Base-by-base conservation (phyloP, 2,329 filamentous ascomycete species). In the Neopestalotiopsis clavispora region DNA sequence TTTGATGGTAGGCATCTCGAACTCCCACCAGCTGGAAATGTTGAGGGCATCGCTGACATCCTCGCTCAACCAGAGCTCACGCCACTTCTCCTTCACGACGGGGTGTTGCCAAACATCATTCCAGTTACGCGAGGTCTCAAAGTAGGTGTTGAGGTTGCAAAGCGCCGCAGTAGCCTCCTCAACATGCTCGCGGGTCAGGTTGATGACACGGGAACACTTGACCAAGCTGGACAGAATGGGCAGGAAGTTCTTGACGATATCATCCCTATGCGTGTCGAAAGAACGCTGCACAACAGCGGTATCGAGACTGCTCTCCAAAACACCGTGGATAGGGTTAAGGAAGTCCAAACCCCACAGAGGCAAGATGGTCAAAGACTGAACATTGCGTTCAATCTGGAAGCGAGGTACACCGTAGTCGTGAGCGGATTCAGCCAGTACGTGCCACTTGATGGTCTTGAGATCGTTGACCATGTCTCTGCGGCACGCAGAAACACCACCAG, bases 351-450 rank as follows among this genome's bases (percentile, higher is more conserved):
- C 62, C 62, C 62, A 65, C 17, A 65, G 42, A 7, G 62, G 62
- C 62, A 65, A 30, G 23, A 65, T 65, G n/a, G 62, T 65, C 14
- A 65, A 40, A 23, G 62, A 65, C 62, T 65, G 62, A n/a, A 65
- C 62, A n/a, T 65, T 65, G n/a, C 42, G 62, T 32, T 65, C 62
- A 52, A 65, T 65, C 23, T 65, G 62, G 23, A 65, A 65, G 7
- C 62, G 62, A 32, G 62, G 62, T 40, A 65, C 62, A 65, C 62
- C 62, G 23, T 65, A 65, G n/a, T 65, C 62, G 40, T 65, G 38
- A 23, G 62, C 62, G 23, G 62, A 65, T 34, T 65, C 62, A 52
- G 62, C 62, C n/a, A 65, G 62, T 10, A 65, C 62, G 40, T 65
- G 62, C 62, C 62, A 65, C 42, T 65, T 65, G 62, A 65, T 65